phyloP scores from a whole-genome alignment of 2,329 filamentous ascomycete species.

The Metarhizium humberi region DNA sequence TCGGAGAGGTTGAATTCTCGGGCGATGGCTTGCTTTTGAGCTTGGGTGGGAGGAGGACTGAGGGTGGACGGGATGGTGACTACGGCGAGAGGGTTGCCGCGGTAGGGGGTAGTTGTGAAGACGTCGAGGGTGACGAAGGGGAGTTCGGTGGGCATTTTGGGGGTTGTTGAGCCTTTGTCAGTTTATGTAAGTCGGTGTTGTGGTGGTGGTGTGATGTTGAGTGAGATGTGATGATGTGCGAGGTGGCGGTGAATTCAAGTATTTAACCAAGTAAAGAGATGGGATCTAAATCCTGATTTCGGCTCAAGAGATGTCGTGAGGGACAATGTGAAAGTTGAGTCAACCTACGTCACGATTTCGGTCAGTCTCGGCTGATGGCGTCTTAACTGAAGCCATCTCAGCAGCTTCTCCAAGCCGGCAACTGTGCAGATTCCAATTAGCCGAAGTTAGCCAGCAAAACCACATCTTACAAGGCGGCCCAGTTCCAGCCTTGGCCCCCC shows the following conservation, averaged over 20 bases:
- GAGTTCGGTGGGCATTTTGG: slow-evolving; percentile 24
- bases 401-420: neutral
- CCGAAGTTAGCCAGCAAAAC: no score
- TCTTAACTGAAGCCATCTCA: neutral
- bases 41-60: slow-evolving; percentile 32
- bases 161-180: neutral
- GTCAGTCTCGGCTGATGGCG: neutral
- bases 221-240: neutral
- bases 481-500: no score
- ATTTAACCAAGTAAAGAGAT: no score
- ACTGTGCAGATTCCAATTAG: no score
- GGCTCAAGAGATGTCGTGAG: no score
- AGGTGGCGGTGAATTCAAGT: neutral
- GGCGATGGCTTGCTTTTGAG: slow-evolving; percentile 48
- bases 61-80: slow-evolving; percentile 37
- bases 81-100: slow-evolving; percentile 53
- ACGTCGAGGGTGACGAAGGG: slow-evolving; percentile 47
- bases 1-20: slow-evolving; percentile 56
- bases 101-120: slow-evolving; percentile 41
- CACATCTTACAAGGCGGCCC: no score
- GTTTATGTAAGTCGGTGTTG: neutral
- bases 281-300: no score
- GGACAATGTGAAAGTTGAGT: neutral
- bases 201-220: neutral
- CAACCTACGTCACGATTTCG: neutral